Evolutionary conservation across 2,329 filamentous ascomycete genomes (phyloP), one percentile per base, ranked within the genome.

Genomic region (Stemphylium vesicarium): DNA sequence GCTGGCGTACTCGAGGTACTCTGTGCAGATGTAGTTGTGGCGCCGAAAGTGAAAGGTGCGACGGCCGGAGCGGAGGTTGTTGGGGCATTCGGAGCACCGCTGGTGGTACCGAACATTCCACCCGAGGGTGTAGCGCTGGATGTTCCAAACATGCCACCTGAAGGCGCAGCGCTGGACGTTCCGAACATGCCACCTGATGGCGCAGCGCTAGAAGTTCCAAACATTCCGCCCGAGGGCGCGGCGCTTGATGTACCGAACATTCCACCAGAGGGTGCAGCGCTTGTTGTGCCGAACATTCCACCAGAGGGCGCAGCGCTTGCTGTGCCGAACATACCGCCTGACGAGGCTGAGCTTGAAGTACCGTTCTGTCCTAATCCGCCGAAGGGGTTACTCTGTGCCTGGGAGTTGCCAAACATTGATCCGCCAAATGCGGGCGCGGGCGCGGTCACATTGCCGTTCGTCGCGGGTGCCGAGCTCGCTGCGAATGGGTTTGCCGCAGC

Each of bases 401-500:
- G 62, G 22, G 54, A 33, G 56, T 62, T 56, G 12, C 42, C 37
- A 13, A 56, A 56, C 10, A 52, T 52, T 43, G 60, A 59, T 38
- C 62, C 63, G 9, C 68, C 68, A 35, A 65, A 66, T 2, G 53
- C 50, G 11, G 58, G 49, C 18, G 53, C 52, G 13, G 58, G 49
- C 16, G 57, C 15, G 13, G 57, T 42, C 2, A 54, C 56, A 15
- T 53, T 53, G 49, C 66, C 68, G 51, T 72, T 73, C n/a, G 55
- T 59, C 16, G 59, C 35, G 3, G 69, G 50, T 11, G 62, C 53
- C 29, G 60, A 44, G 26, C 45, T 57, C 24, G 60, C 63, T 29
- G 58, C 59, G 29, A 71, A 72, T 13, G 66, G 66, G 41, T 65
- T 71, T 32, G 51, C 58, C 59, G 18, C 53, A 24, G 22, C 52